Base-by-base conservation (phyloP, 2,329 filamentous ascomycete species). In the Fusarium multiceps region DNA sequence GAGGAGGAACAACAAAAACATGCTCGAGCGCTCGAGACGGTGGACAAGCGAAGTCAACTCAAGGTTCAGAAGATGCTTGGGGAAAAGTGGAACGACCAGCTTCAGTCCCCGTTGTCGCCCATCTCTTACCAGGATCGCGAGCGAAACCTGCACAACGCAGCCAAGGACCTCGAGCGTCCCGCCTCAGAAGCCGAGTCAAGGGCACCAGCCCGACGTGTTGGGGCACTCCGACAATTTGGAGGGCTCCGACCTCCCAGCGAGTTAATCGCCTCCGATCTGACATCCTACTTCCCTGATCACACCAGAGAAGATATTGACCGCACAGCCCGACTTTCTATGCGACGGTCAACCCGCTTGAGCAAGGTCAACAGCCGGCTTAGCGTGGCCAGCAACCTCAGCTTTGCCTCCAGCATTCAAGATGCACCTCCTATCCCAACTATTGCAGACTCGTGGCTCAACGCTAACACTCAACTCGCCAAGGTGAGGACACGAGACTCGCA, bases 241-340 rank as follows among this genome's bases (percentile, higher is more conserved):
- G 95, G 95, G 34, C 90, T 96, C 69, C 88, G 96, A 73, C 96
- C 96, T 20, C 96, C 96, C 3, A 98, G 95, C 82, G 96, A 99
- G 83, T 88, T 99, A 78, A 99, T 99, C 77, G 95, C 95, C 27
- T 97, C 96, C 23, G 96, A 99, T 78, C 84, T 99, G 63, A 96
- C 93, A 3, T 97, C 94, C 0, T 99, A 98, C 84, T 99, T 99
- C 85, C 96, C 96, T 0, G 94, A 97, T 76, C 95, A 98, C 75
- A 90, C 94, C 51, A 90, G 93, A 59, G 94, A 97, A 78, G 93
- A 97, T 74, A 98, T 99, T 77, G 96, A 98, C 79, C 92, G 94
- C 73, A 98, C 96, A 1, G 94, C 97, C 68, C 92, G 96, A 50
- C 88, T 98, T 80, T 98, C 95, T 1, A 92, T 98, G 80, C 89